Conservation (phyloP, 768 basidiomycete species). For the Amanita jacksonii region DNA sequence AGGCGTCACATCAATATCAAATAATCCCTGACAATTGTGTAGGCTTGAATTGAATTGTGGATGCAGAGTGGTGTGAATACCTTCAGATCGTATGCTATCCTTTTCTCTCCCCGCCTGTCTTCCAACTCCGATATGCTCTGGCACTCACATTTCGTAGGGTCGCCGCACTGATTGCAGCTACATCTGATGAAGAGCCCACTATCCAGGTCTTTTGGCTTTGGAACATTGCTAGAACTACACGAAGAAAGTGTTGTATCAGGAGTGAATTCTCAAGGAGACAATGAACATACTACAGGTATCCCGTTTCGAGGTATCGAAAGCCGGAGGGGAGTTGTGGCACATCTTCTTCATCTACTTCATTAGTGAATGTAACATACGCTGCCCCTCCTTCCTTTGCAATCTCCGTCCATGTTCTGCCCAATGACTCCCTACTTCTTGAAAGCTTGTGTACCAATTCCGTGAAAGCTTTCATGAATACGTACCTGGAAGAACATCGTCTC, state of each 20-base stretch:
- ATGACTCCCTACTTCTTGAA: neutral
- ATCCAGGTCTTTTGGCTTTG: neutral
- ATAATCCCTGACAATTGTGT: conserved; percentile 33
- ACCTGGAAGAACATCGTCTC: neutral
- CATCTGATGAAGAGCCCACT: conserved; percentile 2
- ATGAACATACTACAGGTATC: conserved; percentile 38
- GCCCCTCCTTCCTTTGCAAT: conserved; percentile 15
- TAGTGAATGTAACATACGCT: conserved; percentile 26
- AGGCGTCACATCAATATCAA: conserved; percentile 30
- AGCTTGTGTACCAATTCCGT: neutral
- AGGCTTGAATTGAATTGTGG: neutral
- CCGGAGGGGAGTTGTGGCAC: conserved; percentile 30
- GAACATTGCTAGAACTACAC: conserved; percentile 11
- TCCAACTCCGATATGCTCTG: conserved; percentile 6
- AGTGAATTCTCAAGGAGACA: neutral
- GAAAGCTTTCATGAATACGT: neutral
- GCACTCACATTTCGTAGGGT: conserved; percentile 5
- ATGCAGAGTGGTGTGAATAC: conserved; percentile 13
- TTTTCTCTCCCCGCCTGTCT: conserved; percentile 11
- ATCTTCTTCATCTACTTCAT: conserved; percentile 33
- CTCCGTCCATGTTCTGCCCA: neutral
- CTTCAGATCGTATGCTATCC: conserved; percentile 34
- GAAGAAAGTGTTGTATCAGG: neutral
- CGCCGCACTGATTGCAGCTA: neutral
- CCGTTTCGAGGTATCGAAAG: conserved; percentile 46